Base-by-base conservation (phyloP, 2,329 filamentous ascomycete species). In the Stagonosporopsis chrysanthemi region DNA sequence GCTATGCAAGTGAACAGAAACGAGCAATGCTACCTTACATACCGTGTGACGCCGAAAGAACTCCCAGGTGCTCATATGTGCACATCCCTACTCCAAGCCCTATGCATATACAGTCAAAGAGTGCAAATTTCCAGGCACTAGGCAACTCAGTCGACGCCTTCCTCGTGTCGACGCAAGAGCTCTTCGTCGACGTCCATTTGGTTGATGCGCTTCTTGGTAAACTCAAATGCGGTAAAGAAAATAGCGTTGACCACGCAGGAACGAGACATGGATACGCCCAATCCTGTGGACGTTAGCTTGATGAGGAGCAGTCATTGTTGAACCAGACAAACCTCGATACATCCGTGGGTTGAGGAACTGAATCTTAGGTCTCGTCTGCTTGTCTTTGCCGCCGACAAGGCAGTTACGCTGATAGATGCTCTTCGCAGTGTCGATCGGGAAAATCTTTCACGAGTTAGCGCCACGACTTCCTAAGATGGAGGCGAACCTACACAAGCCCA, bases 191-290 rank as follows among this genome's bases (percentile, higher is more conserved):
- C 67, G 12, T 70, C 64, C 62, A 79, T 67, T 8, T 58, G 62
- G 58, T 83, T 83, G 72, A 84, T 81, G 47, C 75, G 73, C 69
- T 82, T 83, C 77, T 95, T 95, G 68, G 91, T 84, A 68, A 91
- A 88, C 78, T 96, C 91, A 73, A 95, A 96, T 36, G 88, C 89
- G 40, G 90, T 92, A 79, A 96, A 96, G 82, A 96, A 96, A 68
- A 96, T 90, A 64, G 91, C 90, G 74, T 96, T 96, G 66, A 95
- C 88, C 49, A 91, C 82, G 68, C 90, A 92, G 12, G 90, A 93
- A 53, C 91, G 87, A 64, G 86, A 84, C 87, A 95, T 93, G 35
- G 90, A 93, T 24, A 95, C 91, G 22, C 88, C 90, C 3, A 96
- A 82, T 28, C 81, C 79, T 81, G n/a, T 8, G 4, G 14, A 3